Base-by-base conservation (phyloP, 2,329 filamentous ascomycete genomes). In the Trichothecium sympodiale region DNA sequence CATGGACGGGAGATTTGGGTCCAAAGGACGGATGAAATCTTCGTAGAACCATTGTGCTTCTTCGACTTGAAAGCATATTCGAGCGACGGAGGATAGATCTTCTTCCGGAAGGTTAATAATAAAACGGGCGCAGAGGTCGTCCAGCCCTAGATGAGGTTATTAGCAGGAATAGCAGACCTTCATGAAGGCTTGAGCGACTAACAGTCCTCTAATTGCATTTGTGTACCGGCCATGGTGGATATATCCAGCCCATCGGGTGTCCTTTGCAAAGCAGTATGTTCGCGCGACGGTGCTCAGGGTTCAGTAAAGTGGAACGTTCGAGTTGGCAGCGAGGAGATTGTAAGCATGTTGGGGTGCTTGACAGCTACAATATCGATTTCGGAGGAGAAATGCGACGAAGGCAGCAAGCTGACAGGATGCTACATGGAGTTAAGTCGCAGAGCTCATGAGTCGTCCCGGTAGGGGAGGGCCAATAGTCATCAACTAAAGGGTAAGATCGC, bases 11-110 rank as follows among this genome's bases (percentile, higher is more conserved):
- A 98, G 71, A 28, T 72, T 72, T 35, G 87, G 80, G 59, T 95
- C 83, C 44, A 91, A 69, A 28, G 89, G 88, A 33, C 91, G 84
- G 56, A 98, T 86, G 56, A 98, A 98, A 61, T 98, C 91, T 68
- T 98, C 91, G 74, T 98, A 98, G 62, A 94, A 98, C 91, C 91
- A 98, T 77, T 98, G 93, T 50, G 91, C 91, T 62, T 98, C 93
- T 61, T 98, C 91, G 48, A 98, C 83, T 62, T 96, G 88, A 59
- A 98, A 98, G 63, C 89, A 96, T 61, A 98, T 91, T 54, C 91
- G 82, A 55, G 87, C 85, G 39, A 94, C 83, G 3, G 84, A 87
- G 46, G 80, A 78, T 32, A 96, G 74, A 60, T 98, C 91, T 60
- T 91, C 86, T 45, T 83, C 73, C 31, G 93, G 91, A 42, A 96